Base-by-base conservation (phyloP, 768 basidiomycete species). In the Lentinula boryana region DNA sequence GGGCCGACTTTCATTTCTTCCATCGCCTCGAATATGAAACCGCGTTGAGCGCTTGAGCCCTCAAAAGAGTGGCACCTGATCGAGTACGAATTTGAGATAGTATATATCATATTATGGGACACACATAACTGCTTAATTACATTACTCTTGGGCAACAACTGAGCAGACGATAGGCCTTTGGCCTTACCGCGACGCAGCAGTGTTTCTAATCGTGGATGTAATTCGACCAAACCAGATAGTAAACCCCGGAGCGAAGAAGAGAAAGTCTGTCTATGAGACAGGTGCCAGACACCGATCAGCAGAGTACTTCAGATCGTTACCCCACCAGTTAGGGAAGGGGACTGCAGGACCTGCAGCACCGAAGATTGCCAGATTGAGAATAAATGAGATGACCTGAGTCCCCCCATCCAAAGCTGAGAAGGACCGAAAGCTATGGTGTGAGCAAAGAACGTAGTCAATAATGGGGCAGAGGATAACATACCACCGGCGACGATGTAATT, bases 351-450 rank as follows among this genome's bases (percentile, higher is more conserved):
- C 62, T 59, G 55, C 60, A 50, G 48, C 43, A 23, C 57, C 43
- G 51, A 62, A 58, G 41, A 60, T 46, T 52, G 64, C 64, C 54
- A 64, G 50, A 56, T 73, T 73, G 57, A 73, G 68, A 40, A 73
- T 69, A 64, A 73, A 73, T 18, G 68, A 68, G 62, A 73, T 70
- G 56, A 73, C 72, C 63, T 72, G 72, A 9, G 75, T 76, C 58
- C 76, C 76, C 31, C 73, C 73, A 63, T 77, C 76, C 41, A 77
- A 64, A 40, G 72, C 75, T 40, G 27, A 15, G 75, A 69, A 9
- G 12, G 3, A 27, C 13, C 27, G 23, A 18, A 56, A 56, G 23
- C 12, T 7, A 27, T 4, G 15, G 23, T 44, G 13, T 56, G 4
- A 56, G 40, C 21, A 15, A 56, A 9, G 31, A 51, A 16, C 3